These are phyloP conservation scores for Nicotiana tabacum DNA, from an alignment of 257 asterid species.

Conservation along the genomic window DNA sequence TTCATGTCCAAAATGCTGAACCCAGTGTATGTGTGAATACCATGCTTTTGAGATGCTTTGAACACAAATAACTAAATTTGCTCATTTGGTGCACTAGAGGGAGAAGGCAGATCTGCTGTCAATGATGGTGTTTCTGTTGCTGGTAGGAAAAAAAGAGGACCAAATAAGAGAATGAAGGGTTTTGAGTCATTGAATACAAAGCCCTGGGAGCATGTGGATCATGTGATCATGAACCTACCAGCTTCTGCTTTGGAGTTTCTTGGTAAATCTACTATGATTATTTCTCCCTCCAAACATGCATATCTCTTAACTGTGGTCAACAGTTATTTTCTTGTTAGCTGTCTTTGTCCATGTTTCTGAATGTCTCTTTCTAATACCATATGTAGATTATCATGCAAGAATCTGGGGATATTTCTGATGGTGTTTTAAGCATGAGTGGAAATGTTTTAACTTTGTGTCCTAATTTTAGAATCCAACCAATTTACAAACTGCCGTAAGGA, in stretches of 20 bases:
- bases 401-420: not conserved
- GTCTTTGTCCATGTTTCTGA: not conserved
- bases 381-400: not conserved
- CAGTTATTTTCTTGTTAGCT: not conserved
- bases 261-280: constrained; percentile 38
- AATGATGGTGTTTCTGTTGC: constrained; percentile 22
- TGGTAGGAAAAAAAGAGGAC: constrained; percentile 45
- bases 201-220: constrained; percentile 95
- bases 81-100: constrained; percentile 22
- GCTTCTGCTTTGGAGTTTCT: constrained; percentile 89
- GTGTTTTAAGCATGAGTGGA: not conserved
- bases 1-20: not conserved
- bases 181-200: constrained; percentile 42
- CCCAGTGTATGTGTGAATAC: not conserved
- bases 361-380: not conserved
- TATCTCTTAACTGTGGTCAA: not conserved
- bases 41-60: not conserved
- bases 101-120: constrained; percentile 40
- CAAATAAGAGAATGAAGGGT: constrained; percentile 44
- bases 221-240: constrained; percentile 89
- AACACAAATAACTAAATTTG: not conserved
- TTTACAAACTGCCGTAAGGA: not conserved
- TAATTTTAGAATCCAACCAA: not conserved
- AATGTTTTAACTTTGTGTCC: not conserved
- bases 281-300: not conserved